Evolutionary conservation across 2,329 filamentous ascomycete species (phyloP).

Genomic region (Cercospora canescens): DNA sequence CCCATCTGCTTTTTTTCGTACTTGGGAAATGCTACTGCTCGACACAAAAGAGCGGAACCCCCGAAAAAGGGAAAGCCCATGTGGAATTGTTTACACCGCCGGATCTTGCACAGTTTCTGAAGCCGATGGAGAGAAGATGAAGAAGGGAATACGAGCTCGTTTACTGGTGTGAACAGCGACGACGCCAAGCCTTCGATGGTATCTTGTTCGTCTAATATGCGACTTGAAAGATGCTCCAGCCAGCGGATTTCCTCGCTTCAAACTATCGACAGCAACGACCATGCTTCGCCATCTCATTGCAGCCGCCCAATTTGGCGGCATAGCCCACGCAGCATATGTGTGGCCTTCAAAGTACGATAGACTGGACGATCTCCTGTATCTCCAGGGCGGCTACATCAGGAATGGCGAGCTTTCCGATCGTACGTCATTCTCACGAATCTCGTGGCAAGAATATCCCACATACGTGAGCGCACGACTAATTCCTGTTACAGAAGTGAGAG

Average conservation of each 20-base stretch:
- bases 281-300: not conserved
- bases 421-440: not conserved
- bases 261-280: not conserved
- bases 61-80: not conserved
- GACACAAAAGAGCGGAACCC: not conserved
- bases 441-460: not conserved
- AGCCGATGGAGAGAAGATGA: too few species aligned
- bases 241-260: not conserved
- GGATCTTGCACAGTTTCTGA: too few species aligned
- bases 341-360: not conserved
- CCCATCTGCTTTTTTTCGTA: not conserved
- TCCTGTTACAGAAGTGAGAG: not conserved
- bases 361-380: not conserved
- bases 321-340: not conserved
- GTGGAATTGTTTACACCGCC: too few species aligned
- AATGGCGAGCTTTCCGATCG: not conserved
- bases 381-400: not conserved
- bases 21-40: not conserved
- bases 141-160: not conserved
- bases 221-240: not conserved
- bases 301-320: not conserved
- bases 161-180: not conserved
- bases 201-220: not conserved
- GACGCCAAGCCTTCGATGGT: not conserved
- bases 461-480: not conserved